Conservation (phyloP, 768 basidiomycete genomes). For the Macrolepiota fuliginosa region DNA sequence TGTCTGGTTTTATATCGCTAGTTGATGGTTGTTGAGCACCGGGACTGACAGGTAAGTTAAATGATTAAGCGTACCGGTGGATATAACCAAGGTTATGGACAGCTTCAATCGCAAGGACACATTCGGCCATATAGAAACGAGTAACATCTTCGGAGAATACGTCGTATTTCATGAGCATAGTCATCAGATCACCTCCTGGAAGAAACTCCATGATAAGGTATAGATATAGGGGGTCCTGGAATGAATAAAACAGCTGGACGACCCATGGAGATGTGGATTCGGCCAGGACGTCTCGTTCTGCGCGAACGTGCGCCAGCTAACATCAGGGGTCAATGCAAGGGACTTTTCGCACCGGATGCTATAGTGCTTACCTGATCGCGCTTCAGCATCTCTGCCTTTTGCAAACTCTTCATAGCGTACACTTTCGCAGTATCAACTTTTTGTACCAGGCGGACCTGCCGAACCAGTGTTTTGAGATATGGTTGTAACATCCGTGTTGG, state of each 20-base stretch:
- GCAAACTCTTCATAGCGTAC: conserved; percentile 98
- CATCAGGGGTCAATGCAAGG: conserved; percentile 4
- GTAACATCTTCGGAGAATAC: conserved; percentile 98
- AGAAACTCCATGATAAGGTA: conserved; percentile 93
- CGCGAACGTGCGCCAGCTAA: conserved; percentile 95
- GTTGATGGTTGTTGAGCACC: conserved; percentile 5
- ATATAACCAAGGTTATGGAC: conserved; percentile 99
- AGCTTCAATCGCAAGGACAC: conserved; percentile 95
- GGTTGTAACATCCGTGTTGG: conserved; percentile 11
- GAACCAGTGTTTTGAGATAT: conserved; percentile 1
- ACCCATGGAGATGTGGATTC: conserved; percentile 98
- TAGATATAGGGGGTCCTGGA: conserved; percentile 93
- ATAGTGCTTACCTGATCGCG: conserved; percentile 81
- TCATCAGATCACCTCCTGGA: conserved; percentile 97
- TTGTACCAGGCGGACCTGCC: conserved; percentile 89
- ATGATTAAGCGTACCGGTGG: conserved; percentile 67
- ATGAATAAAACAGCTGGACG: conserved; percentile 96
- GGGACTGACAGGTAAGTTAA: background rate
- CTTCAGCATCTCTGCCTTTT: conserved; percentile 99
- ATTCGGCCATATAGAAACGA: conserved; percentile 99
- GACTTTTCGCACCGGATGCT: background rate
- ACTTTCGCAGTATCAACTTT: conserved; percentile 98
- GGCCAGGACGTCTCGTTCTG: conserved; percentile 93
- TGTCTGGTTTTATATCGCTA: conserved; percentile 99
- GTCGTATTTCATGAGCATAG: conserved; percentile 99